Evolutionary conservation across 148 eudicot species (phyloP).

Genomic region (Salicornia ramosissima): DNA sequence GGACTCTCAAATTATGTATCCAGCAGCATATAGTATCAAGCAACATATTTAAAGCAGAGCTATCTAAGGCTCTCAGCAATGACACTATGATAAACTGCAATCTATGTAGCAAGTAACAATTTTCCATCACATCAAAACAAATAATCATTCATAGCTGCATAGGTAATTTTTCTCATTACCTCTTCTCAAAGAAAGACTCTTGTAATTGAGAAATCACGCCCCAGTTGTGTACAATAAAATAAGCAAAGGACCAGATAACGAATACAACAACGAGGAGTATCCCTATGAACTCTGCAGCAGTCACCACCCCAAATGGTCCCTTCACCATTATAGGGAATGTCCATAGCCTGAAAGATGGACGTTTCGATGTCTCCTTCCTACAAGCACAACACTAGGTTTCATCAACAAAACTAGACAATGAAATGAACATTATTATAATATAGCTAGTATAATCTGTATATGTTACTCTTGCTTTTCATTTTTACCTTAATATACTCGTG

Average conservation of each 20-base stretch:
- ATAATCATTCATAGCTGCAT: not conserved
- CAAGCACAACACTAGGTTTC: constrained; percentile 12
- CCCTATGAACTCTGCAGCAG: constrained; percentile 76
- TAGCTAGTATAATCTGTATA: not conserved
- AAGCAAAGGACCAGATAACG: constrained; percentile 51
- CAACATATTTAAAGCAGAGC: too few species aligned
- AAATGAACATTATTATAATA: not conserved
- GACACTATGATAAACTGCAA: too few species aligned
- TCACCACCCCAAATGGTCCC: constrained; percentile 88
- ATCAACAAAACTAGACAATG: not conserved
- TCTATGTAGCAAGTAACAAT: too few species aligned
- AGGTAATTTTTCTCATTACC: constrained; percentile 24
- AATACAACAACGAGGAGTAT: constrained; percentile 45
- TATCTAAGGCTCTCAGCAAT: too few species aligned
- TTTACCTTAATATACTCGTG: not conserved
- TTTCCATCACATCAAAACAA: too few species aligned
- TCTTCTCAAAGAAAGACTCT: constrained; percentile 29
- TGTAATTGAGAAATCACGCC: constrained; percentile 22
- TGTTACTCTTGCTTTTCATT: not conserved
- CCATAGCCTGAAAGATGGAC: constrained; percentile 61
- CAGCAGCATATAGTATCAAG: too few species aligned
- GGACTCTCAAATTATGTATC: too few species aligned
- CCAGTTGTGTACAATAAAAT: constrained; percentile 31
- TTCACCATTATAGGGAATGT: constrained; percentile 83
- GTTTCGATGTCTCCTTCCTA: constrained; percentile 46